These are phyloP conservation scores for Aspergillus brunneoviolaceus DNA, from an alignment of 2,329 filamentous ascomycete species.

Conservation along the genomic window DNA sequence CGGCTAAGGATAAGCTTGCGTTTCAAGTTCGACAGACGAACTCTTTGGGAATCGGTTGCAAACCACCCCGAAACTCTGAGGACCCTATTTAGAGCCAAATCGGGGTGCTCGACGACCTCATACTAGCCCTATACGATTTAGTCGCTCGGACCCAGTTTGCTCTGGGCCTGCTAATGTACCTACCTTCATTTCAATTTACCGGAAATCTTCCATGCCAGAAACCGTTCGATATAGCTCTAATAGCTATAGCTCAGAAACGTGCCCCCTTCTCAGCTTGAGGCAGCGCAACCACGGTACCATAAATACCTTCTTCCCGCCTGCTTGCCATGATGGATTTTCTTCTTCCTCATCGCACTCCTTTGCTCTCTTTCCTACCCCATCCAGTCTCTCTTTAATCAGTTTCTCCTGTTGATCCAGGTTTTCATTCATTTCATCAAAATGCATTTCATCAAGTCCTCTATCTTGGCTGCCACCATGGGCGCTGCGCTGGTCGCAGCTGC, in stretches of 20 bases:
- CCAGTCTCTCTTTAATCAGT: slow-evolving; percentile 10
- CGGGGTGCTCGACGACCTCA: neutral
- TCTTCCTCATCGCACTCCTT: neutral
- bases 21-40: neutral
- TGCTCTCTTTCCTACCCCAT: neutral
- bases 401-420: slow-evolving; percentile 14
- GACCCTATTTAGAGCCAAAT: neutral
- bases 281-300: neutral
- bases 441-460: slow-evolving; percentile 15
- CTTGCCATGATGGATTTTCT: neutral
- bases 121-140: neutral
- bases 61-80: too few relatives aligned
- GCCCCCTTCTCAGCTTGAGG: neutral
- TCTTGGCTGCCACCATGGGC: slow-evolving; percentile 16
- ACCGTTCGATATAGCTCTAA: neutral
- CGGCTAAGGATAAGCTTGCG: neutral
- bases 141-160: neutral
- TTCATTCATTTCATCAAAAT: slow-evolving; percentile 12
- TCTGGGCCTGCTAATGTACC: neutral
- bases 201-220: neutral
- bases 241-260: neutral
- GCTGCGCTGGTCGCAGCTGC: slow-evolving; percentile 16
- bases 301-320: neutral
- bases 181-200: neutral
- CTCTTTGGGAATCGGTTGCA: neutral